Evolutionary conservation across 1,139 yeast genomes (phyloP).

Genomic region (Candida pseudoviswanathii): DNA sequence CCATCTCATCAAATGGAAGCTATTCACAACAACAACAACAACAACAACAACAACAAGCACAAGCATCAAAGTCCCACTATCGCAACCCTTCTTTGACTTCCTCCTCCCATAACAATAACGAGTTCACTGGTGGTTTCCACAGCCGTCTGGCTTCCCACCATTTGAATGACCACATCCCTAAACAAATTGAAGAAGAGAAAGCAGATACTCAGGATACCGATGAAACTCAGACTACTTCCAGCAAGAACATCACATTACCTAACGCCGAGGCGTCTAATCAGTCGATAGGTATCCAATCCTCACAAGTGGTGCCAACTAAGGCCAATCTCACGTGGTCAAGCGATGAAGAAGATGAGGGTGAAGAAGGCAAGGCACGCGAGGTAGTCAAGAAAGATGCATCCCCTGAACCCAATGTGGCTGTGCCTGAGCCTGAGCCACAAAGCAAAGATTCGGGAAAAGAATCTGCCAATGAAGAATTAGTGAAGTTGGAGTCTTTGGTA

Average conservation of each 20-base stretch:
- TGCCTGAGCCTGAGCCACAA: not conserved
- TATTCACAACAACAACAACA: not conserved
- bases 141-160: constrained; percentile 13
- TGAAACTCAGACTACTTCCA: constrained; percentile 15
- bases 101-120: constrained; percentile 4
- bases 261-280: constrained; percentile 15
- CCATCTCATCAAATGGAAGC: constrained; percentile 10
- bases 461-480: constrained; percentile 11
- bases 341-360: constrained; percentile 58
- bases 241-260: constrained; percentile 25
- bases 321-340: constrained; percentile 83
- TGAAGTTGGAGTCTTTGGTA: constrained; percentile 17
- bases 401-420: not conserved
- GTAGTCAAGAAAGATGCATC: not conserved
- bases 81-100: constrained; percentile 12
- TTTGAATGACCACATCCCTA: constrained; percentile 7
- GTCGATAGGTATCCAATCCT: constrained; percentile 52
- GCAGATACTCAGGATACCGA: constrained; percentile 9
- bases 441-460: not conserved
- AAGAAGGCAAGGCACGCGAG: constrained; percentile 12
- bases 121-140: constrained; percentile 12
- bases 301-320: constrained; percentile 73
- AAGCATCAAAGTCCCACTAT: constrained; percentile 5
- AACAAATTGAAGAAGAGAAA: constrained; percentile 7
- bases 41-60: constrained; percentile 1